phyloP scores from a whole-genome alignment of 805 yeast genomes.

The Alloascoidea hylecoeti region DNA sequence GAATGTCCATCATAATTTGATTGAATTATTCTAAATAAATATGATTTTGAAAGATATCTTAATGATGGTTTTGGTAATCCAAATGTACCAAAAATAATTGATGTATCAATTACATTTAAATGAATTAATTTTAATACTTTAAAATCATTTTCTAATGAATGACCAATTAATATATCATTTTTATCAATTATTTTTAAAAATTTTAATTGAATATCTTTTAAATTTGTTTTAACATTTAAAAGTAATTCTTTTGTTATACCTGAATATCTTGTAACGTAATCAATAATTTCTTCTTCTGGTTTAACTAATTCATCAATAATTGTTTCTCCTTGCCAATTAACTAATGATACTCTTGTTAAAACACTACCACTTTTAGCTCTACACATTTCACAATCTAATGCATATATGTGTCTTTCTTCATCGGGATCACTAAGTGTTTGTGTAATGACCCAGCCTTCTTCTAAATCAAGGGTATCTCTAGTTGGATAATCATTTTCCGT shows the following conservation, averaged over 20 bases:
- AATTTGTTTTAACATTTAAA: constrained; percentile 43
- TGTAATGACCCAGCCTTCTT: constrained; percentile 41
- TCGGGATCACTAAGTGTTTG: constrained; percentile 25
- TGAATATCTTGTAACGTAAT: constrained; percentile 72
- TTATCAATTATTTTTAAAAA: constrained; percentile 32
- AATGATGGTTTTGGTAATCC: constrained; percentile 79
- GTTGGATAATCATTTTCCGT: constrained; percentile 42
- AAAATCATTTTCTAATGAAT: constrained; percentile 78
- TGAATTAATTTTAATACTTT: constrained; percentile 59
- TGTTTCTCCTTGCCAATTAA: constrained; percentile 41
- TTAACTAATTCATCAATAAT: constrained; percentile 64
- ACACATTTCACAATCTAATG: constrained; percentile 94
- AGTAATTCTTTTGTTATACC: constrained; percentile 74
- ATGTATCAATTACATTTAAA: constrained; percentile 66
- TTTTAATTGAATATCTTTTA: constrained; percentile 52
- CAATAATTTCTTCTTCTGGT: constrained; percentile 61
- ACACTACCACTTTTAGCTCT: constrained; percentile 44
- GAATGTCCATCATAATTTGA: constrained; percentile 63
- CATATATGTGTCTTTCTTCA: constrained; percentile 52
- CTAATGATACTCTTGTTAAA: constrained; percentile 64
- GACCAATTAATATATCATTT: constrained; percentile 70
- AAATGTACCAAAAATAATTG: constrained; percentile 33
- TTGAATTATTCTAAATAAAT: constrained; percentile 50
- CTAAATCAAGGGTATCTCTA: constrained; percentile 6
- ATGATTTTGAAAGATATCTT: constrained; percentile 48